These are phyloP conservation scores for Tubosaeta sp. DNA, from an alignment of 768 basidiomycete species.

Conservation along the genomic window DNA sequence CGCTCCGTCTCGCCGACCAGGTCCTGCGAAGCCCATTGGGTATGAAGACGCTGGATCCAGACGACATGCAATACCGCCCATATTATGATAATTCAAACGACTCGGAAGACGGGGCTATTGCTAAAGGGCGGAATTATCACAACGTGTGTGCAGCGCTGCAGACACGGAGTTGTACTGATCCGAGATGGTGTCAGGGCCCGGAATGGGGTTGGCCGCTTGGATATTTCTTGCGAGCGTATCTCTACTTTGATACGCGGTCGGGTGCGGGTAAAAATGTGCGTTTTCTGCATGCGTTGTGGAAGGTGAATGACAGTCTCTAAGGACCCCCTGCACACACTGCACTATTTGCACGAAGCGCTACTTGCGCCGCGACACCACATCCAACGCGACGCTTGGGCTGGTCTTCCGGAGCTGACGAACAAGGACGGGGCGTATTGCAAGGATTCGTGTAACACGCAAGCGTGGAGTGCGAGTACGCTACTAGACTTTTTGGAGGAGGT, in stretches of 20 bases:
- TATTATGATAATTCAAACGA: slow-evolving; percentile 94
- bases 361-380: slow-evolving; percentile 71
- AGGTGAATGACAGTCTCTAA: slow-evolving; percentile 25
- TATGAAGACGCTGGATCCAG: slow-evolving; percentile 93
- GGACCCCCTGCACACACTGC: slow-evolving; percentile 69
- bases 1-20: slow-evolving; percentile 76
- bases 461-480: slow-evolving; percentile 92
- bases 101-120: slow-evolving; percentile 71
- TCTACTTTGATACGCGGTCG: slow-evolving; percentile 74
- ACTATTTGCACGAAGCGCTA: slow-evolving; percentile 73
- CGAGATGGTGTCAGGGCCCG: slow-evolving; percentile 54
- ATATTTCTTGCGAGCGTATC: slow-evolving; percentile 91
- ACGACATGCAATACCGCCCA: slow-evolving; percentile 85
- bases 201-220: slow-evolving; percentile 97
- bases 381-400: slow-evolving; percentile 81
- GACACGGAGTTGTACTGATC: slow-evolving; percentile 11
- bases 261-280: slow-evolving; percentile 68
- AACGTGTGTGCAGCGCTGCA: slow-evolving; percentile 46
- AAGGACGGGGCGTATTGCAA: slow-evolving; percentile 74
- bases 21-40: slow-evolving; percentile 85
- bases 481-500: slow-evolving; percentile 85
- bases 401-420: slow-evolving; percentile 91
- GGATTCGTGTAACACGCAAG: slow-evolving; percentile 92
- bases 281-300: slow-evolving; percentile 3
- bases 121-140: slow-evolving; percentile 95